phyloP scores from a whole-genome alignment of 768 basidiomycete species.

The Gyrodon lividus region DNA sequence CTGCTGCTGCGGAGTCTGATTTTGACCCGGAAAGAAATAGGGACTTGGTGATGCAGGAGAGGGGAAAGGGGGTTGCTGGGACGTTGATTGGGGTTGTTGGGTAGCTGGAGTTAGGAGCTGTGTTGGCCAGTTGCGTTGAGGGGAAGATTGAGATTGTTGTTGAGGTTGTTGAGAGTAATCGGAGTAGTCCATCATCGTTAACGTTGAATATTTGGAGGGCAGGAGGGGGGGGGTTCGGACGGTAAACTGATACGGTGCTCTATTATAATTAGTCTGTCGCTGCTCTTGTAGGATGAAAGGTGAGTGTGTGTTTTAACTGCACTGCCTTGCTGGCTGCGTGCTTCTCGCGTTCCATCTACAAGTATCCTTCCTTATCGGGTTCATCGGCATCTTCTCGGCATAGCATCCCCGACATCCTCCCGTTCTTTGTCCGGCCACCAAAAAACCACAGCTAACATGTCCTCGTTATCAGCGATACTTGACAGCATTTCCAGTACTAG shows the following conservation, averaged over 20 bases:
- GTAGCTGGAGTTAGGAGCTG: slow-evolving; percentile 16
- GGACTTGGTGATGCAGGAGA: slow-evolving; percentile 26
- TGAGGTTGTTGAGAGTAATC: slow-evolving; percentile 37
- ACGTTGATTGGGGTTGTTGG: neutral
- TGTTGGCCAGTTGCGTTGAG: slow-evolving; percentile 23
- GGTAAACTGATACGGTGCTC: neutral
- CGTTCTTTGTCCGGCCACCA: neutral
- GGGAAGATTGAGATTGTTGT: slow-evolving; percentile 34
- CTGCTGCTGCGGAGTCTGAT: slow-evolving; percentile 16
- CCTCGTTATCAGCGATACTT: neutral
- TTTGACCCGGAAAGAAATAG: slow-evolving; percentile 22
- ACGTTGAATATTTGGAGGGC: neutral
- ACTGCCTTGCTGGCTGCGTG: slow-evolving; percentile 13
- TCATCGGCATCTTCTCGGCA: slow-evolving; percentile 10
- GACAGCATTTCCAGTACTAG: neutral
- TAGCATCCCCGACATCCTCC: neutral
- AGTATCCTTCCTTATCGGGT: slow-evolving; percentile 1
- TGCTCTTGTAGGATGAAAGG: slow-evolving; percentile 11
- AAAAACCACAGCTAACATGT: too few relatives aligned
- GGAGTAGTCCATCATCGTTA: slow-evolving; percentile 27
- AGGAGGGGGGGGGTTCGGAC: neutral
- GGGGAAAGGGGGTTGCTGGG: slow-evolving; percentile 17
- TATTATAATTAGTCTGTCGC: neutral
- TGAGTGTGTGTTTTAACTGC: slow-evolving; percentile 2
- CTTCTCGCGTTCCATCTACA: slow-evolving; percentile 5